Conservation (phyloP, 345 rosid genomes). For the Ceriops zippeliana region DNA sequence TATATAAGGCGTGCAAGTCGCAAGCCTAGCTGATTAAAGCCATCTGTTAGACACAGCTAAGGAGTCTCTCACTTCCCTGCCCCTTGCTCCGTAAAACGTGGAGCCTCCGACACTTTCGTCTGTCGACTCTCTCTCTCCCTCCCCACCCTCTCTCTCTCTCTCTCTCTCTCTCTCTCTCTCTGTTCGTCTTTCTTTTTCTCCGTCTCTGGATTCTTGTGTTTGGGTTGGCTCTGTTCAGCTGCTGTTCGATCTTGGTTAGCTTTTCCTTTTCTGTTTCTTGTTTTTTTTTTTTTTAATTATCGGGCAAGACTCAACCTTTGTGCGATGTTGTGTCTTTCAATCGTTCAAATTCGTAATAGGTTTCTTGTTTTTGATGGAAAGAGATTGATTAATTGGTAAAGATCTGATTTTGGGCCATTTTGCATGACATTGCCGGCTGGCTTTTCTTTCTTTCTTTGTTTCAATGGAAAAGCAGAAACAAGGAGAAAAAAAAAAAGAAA, state of each 20-base stretch:
- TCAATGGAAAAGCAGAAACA: too few species aligned
- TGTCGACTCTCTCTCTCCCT: slow-evolving; percentile 13
- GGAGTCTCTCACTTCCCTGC: too few species aligned
- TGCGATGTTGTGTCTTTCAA: background rate
- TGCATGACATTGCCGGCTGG: too few species aligned
- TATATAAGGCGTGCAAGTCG: too few species aligned
- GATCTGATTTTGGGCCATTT: too few species aligned
- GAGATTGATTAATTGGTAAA: too few species aligned
- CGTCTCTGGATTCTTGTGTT: background rate
- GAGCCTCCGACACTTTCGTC: slow-evolving; percentile 15
- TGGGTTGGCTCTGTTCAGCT: background rate
- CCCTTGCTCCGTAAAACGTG: slow-evolving; percentile 18
- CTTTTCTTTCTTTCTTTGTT: too few species aligned
- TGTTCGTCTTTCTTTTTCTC: background rate
- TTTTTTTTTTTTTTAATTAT: background rate
- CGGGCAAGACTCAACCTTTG: background rate
- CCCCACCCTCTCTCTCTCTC: too few species aligned
- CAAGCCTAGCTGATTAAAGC: too few species aligned
- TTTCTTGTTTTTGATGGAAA: too few species aligned
- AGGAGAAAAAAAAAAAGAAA: background rate
- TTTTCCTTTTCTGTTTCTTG: background rate
- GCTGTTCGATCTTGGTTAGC: background rate
- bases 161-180: background rate
- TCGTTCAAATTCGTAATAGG: background rate
- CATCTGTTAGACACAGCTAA: background rate